phyloP scores from a whole-genome alignment of 768 basidiomycete species.

The Candolleomyces eurysporus region DNA sequence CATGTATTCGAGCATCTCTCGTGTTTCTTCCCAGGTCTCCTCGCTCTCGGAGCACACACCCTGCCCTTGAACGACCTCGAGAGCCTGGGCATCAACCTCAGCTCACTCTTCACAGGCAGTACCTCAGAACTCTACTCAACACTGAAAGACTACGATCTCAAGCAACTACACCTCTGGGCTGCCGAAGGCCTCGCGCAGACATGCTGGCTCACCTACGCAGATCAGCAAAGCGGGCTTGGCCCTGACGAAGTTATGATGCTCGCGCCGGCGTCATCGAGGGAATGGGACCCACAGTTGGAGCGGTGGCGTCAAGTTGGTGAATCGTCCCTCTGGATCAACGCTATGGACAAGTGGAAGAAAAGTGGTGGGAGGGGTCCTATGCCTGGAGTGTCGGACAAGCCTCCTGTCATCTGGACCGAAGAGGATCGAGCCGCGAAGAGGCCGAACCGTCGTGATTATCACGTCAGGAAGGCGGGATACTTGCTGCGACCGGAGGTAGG shows the following conservation, averaged over 20 bases:
- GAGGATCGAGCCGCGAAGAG: conserved; percentile 21
- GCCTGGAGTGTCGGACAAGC: conserved; percentile 50
- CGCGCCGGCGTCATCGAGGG: not conserved
- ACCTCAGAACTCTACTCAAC: conserved; percentile 33
- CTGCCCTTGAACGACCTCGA: conserved; percentile 56
- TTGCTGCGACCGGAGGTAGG: conserved; percentile 71
- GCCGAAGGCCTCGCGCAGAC: conserved; percentile 73
- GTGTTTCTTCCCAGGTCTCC: conserved; percentile 74
- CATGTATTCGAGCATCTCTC: conserved; percentile 71
- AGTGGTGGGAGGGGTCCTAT: conserved; percentile 44
- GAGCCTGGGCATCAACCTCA: conserved; percentile 44
- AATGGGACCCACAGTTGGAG: not conserved
- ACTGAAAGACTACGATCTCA: conserved; percentile 47
- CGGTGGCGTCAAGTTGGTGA: conserved; percentile 10
- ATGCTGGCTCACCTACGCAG: conserved; percentile 71
- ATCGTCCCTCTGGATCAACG: conserved; percentile 46
- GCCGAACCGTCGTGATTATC: conserved; percentile 49
- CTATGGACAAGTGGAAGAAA: conserved; percentile 46
- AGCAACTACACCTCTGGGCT: conserved; percentile 69
- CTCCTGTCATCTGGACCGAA: conserved; percentile 37
- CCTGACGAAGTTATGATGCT: conserved; percentile 57
- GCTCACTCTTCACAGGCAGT: conserved; percentile 33
- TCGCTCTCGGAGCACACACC: conserved; percentile 67
- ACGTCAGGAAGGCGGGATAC: conserved; percentile 43
- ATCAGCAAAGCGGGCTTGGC: conserved; percentile 65